phyloP scores from a whole-genome alignment of 148 eudicot genomes.

The Drosera capensis region DNA sequence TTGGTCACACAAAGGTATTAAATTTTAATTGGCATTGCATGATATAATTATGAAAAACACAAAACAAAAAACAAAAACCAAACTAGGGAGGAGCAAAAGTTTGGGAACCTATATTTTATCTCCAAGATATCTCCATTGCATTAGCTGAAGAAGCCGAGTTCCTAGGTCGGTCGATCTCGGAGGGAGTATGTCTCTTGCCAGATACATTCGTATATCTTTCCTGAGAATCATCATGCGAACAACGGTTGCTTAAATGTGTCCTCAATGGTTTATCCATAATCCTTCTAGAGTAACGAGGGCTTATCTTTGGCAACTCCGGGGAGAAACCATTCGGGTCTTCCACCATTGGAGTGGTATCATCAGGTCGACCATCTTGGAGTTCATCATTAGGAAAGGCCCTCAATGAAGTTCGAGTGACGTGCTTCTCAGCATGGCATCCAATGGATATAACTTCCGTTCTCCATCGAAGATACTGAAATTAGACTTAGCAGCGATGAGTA shows the following conservation, averaged over 20 bases:
- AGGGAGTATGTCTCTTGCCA: constrained; percentile 23
- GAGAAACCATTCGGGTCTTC: constrained; percentile 23
- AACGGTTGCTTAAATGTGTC: constrained; percentile 19
- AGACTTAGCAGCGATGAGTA: constrained; percentile 15
- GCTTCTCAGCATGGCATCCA: constrained; percentile 19
- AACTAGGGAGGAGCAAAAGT: neutral
- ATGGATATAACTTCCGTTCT: constrained; percentile 11
- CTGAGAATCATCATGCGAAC: constrained; percentile 21
- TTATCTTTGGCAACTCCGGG: constrained; percentile 17
- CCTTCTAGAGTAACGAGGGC: constrained; percentile 29
- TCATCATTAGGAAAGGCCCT: constrained; percentile 25
- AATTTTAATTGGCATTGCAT: too few species aligned
- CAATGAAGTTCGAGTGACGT: constrained; percentile 31
- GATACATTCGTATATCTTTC: constrained; percentile 16
- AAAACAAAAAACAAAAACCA: neutral
- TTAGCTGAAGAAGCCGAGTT: constrained; percentile 19
- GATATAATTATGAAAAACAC: too few species aligned
- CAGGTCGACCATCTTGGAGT: constrained; percentile 25
- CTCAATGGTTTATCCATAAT: constrained; percentile 28
- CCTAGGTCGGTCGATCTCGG: constrained; percentile 18
- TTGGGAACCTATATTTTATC: constrained; percentile 19
- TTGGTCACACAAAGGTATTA: too few species aligned
- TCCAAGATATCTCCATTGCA: constrained; percentile 59
- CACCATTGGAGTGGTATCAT: constrained; percentile 17
- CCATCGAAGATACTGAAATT: constrained; percentile 16